phyloP scores from a whole-genome alignment of 2,329 filamentous ascomycete genomes.

The Whalleya microplaca region DNA sequence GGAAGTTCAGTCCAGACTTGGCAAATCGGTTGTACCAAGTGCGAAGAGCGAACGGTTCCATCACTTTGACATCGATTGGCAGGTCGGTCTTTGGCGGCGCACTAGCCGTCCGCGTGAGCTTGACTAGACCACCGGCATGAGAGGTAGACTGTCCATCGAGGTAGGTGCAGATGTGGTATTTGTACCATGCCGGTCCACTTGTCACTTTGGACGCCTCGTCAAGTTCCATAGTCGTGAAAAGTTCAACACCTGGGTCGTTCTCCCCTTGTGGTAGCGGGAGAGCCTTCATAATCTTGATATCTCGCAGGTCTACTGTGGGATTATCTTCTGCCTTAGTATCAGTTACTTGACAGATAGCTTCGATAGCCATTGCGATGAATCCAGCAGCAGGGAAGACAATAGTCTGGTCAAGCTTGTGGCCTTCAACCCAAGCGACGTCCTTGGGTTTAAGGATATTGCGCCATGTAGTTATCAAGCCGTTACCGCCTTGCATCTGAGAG shows the following conservation, averaged over 20 bases:
- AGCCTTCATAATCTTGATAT: background rate
- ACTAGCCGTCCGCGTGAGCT: background rate
- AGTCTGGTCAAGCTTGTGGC: background rate
- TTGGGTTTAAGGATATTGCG: background rate
- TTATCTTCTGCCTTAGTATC: background rate
- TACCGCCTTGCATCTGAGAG: background rate
- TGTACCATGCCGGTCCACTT: background rate
- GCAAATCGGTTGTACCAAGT: constrained; percentile 20
- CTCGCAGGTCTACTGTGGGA: background rate
- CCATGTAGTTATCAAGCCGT: background rate
- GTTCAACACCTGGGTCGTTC: background rate
- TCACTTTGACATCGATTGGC: constrained; percentile 2
- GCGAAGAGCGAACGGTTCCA: constrained; percentile 13
- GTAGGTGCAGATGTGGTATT: background rate
- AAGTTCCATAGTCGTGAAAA: background rate
- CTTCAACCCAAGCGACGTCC: background rate
- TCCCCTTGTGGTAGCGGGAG: background rate
- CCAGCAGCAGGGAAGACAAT: constrained; percentile 3
- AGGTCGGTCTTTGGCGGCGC: background rate
- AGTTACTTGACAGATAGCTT: background rate
- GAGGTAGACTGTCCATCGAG: background rate
- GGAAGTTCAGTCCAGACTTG: constrained; percentile 17
- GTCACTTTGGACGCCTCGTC: background rate
- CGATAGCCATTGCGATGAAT: constrained; percentile 4
- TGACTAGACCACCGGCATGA: background rate